Evolutionary conservation across 2,329 filamentous ascomycete species (phyloP).

Genomic region (Dryadomyces quercus-mongolicae): DNA sequence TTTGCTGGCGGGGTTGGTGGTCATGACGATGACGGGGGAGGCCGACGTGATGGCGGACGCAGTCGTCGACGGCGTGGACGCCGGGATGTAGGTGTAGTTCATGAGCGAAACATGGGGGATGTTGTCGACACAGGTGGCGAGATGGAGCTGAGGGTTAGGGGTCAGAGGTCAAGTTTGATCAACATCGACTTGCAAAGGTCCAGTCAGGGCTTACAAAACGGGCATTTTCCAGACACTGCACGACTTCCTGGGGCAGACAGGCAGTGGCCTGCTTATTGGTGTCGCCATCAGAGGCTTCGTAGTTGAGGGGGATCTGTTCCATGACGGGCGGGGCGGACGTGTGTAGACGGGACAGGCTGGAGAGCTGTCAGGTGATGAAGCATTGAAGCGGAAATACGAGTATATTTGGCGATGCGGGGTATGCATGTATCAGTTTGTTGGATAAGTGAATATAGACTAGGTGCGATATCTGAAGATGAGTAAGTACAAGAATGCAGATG

Average conservation of each 20-base stretch:
- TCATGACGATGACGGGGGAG: conserved; percentile 87
- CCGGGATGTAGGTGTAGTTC: conserved; percentile 96
- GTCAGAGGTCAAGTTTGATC: conserved; percentile 2
- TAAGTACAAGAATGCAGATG: too few relatives aligned
- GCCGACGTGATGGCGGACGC: conserved; percentile 13
- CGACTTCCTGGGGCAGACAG: conserved; percentile 69
- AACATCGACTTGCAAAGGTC: too few relatives aligned
- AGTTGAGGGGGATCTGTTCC: conserved; percentile 59
- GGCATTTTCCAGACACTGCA: conserved; percentile 85
- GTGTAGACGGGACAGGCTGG: too few relatives aligned
- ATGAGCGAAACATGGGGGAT: conserved; percentile 89
- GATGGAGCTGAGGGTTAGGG: conserved; percentile 58
- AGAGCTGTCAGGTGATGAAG: too few relatives aligned
- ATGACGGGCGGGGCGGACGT: conserved; percentile 20
- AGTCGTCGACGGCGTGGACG: conserved; percentile 47
- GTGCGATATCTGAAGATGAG: too few relatives aligned
- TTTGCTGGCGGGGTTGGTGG: conserved; percentile 66
- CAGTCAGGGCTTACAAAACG: conserved; percentile 57
- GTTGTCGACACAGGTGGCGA: conserved; percentile 78
- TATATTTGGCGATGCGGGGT: too few relatives aligned
- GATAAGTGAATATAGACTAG: too few relatives aligned
- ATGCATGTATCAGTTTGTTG: too few relatives aligned
- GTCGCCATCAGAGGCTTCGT: conserved; percentile 62
- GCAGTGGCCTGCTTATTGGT: conserved; percentile 58
- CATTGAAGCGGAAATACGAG: too few relatives aligned